Conservation (phyloP, 352 stramenopile species). For the Blastocystis sp. region DNA sequence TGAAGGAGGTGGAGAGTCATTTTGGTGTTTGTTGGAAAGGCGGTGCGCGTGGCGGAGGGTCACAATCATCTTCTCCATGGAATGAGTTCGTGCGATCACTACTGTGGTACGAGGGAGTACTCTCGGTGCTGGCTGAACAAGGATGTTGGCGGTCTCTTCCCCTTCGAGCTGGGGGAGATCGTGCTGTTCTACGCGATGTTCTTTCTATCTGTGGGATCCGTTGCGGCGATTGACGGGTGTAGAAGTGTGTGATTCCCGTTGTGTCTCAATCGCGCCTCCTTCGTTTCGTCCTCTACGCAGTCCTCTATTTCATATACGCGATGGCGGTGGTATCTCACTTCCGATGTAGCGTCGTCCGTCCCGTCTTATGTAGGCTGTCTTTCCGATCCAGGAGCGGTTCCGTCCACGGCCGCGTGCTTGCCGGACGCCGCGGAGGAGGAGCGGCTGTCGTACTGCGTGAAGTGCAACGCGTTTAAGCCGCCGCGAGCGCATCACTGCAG, state of each 20-base stretch:
- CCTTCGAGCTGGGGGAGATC: conserved; percentile 32
- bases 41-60: not conserved
- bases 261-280: not conserved
- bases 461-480: conserved; percentile 83
- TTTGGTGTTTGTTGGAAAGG: too few relatives aligned
- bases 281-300: conserved; percentile 1
- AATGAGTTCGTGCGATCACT: conserved; percentile 1
- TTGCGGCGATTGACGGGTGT: too few relatives aligned
- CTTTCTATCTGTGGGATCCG: conserved; percentile 24
- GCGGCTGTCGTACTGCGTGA: conserved; percentile 77
- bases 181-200: conserved; percentile 36
- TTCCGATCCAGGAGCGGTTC: conserved; percentile 63
- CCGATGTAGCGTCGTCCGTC: conserved; percentile 4
- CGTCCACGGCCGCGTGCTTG: not conserved
- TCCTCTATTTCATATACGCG: conserved; percentile 53
- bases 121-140: conserved; percentile 39
- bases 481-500: conserved; percentile 82
- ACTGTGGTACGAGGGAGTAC: conserved; percentile 44
- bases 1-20: not conserved
- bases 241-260: not conserved
- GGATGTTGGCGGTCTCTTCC: conserved; percentile 43
- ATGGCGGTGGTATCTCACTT: conserved; percentile 65
- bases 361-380: conserved; percentile 35
- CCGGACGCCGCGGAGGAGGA: conserved; percentile 70
- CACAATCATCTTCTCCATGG: conserved; percentile 11